A percentile compares a stretch with the other conserved stretches of the same genome.
Conservation (phyloP, 768 basidiomycete genomes). For the Suillus americanus region DNA sequence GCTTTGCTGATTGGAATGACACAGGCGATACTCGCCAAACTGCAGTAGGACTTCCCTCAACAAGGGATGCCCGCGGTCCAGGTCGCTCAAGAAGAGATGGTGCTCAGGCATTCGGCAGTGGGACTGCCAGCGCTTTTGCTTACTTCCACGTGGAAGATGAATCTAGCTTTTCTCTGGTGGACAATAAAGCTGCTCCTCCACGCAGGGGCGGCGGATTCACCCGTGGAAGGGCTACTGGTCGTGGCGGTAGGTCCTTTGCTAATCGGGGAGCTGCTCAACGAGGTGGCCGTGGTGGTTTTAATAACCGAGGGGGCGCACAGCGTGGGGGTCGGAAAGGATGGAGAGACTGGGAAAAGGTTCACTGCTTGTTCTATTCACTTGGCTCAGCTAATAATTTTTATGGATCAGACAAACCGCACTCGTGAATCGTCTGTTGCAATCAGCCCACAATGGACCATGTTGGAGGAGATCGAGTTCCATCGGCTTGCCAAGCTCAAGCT, state of each 20-base stretch:
- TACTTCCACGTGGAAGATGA: constrained; percentile 99
- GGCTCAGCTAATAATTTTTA: constrained; percentile 10
- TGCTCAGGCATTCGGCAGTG: constrained; percentile 85
- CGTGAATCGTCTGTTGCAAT: constrained; percentile 95
- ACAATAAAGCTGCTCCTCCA: constrained; percentile 73
- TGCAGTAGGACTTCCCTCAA: constrained; percentile 45
- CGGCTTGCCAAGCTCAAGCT: constrained; percentile 87
- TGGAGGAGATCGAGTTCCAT: constrained; percentile 97
- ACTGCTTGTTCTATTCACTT: background rate
- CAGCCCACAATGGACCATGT: constrained; percentile 87
- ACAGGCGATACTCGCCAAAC: constrained; percentile 62
- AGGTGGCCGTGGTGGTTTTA: constrained; percentile 43
- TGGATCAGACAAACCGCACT: constrained; percentile 66
- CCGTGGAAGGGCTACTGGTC: constrained; percentile 44
- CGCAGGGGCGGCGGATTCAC: constrained; percentile 68
- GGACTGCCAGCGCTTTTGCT: constrained; percentile 87
- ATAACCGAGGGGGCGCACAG: constrained; percentile 43
- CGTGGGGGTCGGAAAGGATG: constrained; percentile 62
- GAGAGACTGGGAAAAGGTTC: constrained; percentile 94
- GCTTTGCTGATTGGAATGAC: constrained; percentile 98
- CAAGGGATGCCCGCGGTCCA: constrained; percentile 49
- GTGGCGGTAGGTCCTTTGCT: constrained; percentile 35
- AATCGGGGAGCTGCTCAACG: constrained; percentile 43
- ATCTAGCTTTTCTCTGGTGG: constrained; percentile 93
- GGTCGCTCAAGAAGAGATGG: constrained; percentile 72